Evolutionary conservation across 768 basidiomycete species (phyloP), one percentile per base, ranked within the genome.

Genomic region (Podaxis rugospora): DNA sequence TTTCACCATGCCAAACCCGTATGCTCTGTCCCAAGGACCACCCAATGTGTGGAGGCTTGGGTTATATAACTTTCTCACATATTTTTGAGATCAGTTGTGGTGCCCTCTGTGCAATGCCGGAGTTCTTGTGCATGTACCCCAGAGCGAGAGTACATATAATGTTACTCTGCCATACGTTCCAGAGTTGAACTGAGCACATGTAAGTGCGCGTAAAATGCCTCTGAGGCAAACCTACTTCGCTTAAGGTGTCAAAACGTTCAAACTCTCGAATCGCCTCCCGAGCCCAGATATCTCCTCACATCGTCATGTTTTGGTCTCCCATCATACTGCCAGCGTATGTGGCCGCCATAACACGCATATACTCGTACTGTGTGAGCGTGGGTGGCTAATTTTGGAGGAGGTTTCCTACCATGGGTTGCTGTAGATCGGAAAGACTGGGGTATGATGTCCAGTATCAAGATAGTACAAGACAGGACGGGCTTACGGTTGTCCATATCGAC

Each of bases 271-370:
- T 64, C 1, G 69, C 70, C 59, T 69, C 63, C 23, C 55, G 50
- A 37, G 71, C 72, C 72, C 72, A 73, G 4, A 64, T 66, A 40
- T 73, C 56, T 11, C 70, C 72, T 71, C 72, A 73, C 63, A 61
- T 65, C 1, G 69, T 68, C 70, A 73, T 71, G 55, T 73, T 73
- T 5, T 52, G 32, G 56, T 73, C 71, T 5, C 57, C 52, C 65
- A 69, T 64, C 70, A 73, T 69, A 27, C 69, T 64, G 1, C 72
- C 72, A 11, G 71, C 71, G 35, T 73, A 73, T 1, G 72, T 72
- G 18, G 71, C 67, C 1, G 71, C 63, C 72, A 73, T 72, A 18
- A 73, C 63, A 16, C 70, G 67, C 71, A 73, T 72, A 55, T 70
- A 71, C 71, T 70, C 71, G 25, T 21, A 25, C 3, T 14, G 10